Evolutionary conservation across 805 yeast genomes (phyloP).

Genomic region (Hanseniaspora guilliermondii): DNA sequence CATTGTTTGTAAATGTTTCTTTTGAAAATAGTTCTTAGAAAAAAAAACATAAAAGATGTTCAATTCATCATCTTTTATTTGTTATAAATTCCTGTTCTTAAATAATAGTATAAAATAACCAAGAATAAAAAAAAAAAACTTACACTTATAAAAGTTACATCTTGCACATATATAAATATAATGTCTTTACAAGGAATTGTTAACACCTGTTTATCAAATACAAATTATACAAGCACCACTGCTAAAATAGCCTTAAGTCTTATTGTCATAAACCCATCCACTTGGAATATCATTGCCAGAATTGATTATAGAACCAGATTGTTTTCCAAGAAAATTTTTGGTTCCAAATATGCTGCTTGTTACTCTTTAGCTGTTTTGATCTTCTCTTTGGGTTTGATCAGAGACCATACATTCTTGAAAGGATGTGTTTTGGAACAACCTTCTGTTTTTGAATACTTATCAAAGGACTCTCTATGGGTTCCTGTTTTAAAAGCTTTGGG

Average conservation of each 20-base stretch:
- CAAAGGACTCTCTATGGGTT: conserved; percentile 21
- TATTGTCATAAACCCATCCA: conserved; percentile 82
- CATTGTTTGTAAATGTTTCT: too few species aligned
- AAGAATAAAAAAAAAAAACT: not conserved
- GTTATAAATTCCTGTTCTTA: not conserved
- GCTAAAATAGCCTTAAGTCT: conserved; percentile 42
- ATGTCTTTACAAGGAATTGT: conserved; percentile 13
- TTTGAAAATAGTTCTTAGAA: too few species aligned
- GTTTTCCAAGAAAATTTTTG: conserved; percentile 54
- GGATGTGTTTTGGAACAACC: conserved; percentile 66
- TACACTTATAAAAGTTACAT: not conserved
- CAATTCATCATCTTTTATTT: too few species aligned
- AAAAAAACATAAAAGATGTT: too few species aligned
- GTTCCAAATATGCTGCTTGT: conserved; percentile 65
- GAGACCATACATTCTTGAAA: conserved; percentile 62
- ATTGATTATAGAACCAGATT: conserved; percentile 66
- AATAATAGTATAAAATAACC: not conserved
- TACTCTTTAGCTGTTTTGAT: conserved; percentile 72
- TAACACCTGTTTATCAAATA: conserved; percentile 11
- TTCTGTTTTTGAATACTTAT: conserved; percentile 37
- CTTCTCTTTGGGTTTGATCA: conserved; percentile 67
- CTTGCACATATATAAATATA: not conserved
- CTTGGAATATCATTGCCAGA: conserved; percentile 91
- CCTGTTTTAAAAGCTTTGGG: conserved; percentile 39
- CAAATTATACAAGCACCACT: conserved; percentile 19